Evolutionary conservation across 2,329 filamentous ascomycete species (phyloP), one percentile per base, ranked within the genome.

Genomic region (Trichoderma cornu-damae): DNA sequence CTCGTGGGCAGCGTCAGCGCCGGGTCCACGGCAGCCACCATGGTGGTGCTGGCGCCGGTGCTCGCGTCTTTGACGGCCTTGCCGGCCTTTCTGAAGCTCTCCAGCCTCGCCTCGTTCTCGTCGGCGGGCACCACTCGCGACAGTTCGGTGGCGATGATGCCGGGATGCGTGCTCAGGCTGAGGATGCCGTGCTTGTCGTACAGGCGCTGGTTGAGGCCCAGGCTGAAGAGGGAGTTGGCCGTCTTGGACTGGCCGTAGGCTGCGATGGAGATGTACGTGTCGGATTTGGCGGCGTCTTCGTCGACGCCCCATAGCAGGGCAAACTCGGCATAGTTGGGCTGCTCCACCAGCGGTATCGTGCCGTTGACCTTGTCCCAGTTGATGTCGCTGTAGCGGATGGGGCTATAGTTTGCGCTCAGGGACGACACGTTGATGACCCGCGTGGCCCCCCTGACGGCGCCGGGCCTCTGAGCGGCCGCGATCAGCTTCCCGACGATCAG

Each of bases 241-340:
- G 54, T 42, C 35, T 57, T 57, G 14, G 54, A 51, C 35, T 57
- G 54, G 7, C 54, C 54, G n/a, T 57, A 57, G 20, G 55, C 69
- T 12, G 42, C 52, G 20, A 38, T 37, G 1, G 42, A 38, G 52
- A 30, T 46, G 4, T 38, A 55, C 5, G 5, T 55, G 11, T 55
- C 52, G 0, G 42, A 20, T 34, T 38, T 55, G 32, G 34, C 16
- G 24, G 18, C 43, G 2, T 43, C 30, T 6, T 32, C 26, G 4
- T 43, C 52, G 12, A 28, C n/a, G 1, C 16, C 11, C 42, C 38
- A 34, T 5, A 28, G 4, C 7, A 20, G 20, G 7, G 52, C 26
- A 14, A 55, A n/a, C 2, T 32, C 32, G 6, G 12, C 3, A 12
- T 46, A 55, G 16, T 47, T 7, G 4, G 52, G 52, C 16, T 55